phyloP scores from a whole-genome alignment of 129 eudicot genomes.

The Artemisia tridentata region DNA sequence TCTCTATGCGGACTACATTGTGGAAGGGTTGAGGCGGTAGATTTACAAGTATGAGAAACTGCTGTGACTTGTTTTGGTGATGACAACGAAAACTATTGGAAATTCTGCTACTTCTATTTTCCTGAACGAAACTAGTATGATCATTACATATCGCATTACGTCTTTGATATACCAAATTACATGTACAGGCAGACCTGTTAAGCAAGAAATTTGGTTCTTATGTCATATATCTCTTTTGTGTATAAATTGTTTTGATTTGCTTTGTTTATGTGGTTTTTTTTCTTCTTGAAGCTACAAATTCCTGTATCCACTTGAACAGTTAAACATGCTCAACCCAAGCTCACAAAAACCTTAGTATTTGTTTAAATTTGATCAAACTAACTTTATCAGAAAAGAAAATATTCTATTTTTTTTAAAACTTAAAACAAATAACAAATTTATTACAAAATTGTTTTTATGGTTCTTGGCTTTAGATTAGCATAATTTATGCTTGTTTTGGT shows the following conservation, averaged over 20 bases:
- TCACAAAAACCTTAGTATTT: no score
- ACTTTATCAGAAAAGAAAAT: no score
- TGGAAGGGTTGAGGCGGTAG: slow-evolving; percentile 80
- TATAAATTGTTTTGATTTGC: neutral
- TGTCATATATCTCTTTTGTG: neutral
- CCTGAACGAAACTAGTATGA: neutral
- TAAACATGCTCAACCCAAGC: no score
- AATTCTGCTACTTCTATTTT: neutral
- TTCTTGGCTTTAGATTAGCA: no score
- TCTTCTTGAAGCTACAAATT: no score
- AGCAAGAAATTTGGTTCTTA: slow-evolving; percentile 15
- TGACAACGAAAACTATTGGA: neutral
- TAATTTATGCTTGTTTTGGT: no score
- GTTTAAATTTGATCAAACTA: no score
- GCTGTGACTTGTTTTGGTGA: neutral
- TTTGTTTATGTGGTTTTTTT: neutral
- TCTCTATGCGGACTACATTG: slow-evolving; percentile 82
- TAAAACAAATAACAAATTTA: no score
- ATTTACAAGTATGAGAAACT: neutral
- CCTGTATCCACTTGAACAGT: no score
- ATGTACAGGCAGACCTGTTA: slow-evolving; percentile 21
- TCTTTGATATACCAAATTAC: slow-evolving; percentile 16
- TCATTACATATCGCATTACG: neutral
- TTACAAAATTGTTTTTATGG: no score
- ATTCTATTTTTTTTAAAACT: no score